These are phyloP conservation scores for Ascochyta rabiei DNA, from an alignment of 2,329 filamentous ascomycete species.

Conservation along the genomic window DNA sequence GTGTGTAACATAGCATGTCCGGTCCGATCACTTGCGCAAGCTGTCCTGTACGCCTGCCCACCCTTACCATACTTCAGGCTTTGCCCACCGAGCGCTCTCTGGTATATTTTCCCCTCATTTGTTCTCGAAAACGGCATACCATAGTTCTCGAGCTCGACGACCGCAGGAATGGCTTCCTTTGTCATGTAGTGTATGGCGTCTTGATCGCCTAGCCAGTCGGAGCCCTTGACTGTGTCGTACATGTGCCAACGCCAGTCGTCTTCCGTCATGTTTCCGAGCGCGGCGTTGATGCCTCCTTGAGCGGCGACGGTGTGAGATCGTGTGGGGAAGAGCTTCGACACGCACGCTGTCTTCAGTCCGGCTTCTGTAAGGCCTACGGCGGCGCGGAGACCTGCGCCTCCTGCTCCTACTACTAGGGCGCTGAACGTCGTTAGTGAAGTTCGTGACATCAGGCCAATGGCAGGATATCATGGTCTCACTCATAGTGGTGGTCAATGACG, in stretches of 20 bases:
- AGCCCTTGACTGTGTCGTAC: slow-evolving; percentile 65
- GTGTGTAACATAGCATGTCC: slow-evolving; percentile 60
- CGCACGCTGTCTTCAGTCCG: slow-evolving; percentile 68
- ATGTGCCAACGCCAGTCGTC: slow-evolving; percentile 67
- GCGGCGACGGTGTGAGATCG: slow-evolving; percentile 70
- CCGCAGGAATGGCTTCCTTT: slow-evolving; percentile 59
- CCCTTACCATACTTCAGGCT: slow-evolving; percentile 55
- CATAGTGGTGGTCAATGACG: slow-evolving; percentile 45
- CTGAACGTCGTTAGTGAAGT: slow-evolving; percentile 21
- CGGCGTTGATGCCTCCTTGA: slow-evolving; percentile 68
- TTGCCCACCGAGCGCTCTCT: slow-evolving; percentile 57
- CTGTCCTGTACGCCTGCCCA: slow-evolving; percentile 57
- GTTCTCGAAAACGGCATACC: slow-evolving; percentile 62
- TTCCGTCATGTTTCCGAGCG: slow-evolving; percentile 61
- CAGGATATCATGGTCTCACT: slow-evolving; percentile 23
- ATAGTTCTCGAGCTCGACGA: slow-evolving; percentile 63
- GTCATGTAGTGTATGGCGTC: slow-evolving; percentile 67
- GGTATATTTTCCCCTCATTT: slow-evolving; percentile 54
- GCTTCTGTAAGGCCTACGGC: slow-evolving; percentile 69
- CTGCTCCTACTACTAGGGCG: slow-evolving; percentile 58
- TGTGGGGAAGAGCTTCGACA: slow-evolving; percentile 69
- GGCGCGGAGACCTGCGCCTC: slow-evolving; percentile 67
- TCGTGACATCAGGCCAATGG: no score
- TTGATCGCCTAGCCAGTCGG: slow-evolving; percentile 65
- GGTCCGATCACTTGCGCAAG: slow-evolving; percentile 55